Percentiles rank a stretch among this genome's conserved stretches.
phyloP scores from a whole-genome alignment of 2,329 filamentous ascomycete genomes.

The Beauveria sp. region DNA sequence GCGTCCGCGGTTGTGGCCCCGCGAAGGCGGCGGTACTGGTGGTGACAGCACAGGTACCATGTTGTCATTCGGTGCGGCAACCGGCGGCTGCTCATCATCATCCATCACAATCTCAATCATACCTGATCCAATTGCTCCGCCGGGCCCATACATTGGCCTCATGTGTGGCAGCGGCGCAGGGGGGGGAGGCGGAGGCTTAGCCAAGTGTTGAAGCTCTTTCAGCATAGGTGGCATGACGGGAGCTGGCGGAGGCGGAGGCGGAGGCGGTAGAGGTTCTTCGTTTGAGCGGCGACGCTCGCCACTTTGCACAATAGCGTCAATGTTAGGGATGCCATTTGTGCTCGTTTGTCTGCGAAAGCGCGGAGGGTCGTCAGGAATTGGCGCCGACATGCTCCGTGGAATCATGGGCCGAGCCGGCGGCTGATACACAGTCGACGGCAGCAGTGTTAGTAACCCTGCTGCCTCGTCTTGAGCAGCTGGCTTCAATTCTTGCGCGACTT shows the following conservation, averaged over 20 bases:
- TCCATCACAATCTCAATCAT: constrained; percentile 63
- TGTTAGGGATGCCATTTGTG: constrained; percentile 33
- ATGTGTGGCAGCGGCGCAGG: constrained; percentile 48
- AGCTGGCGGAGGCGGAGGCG: constrained; percentile 34
- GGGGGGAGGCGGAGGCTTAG: constrained; percentile 53
- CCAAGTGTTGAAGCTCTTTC: constrained; percentile 56
- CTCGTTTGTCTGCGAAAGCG: constrained; percentile 28
- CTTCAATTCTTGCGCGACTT: constrained; percentile 24
- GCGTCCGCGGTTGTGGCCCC: constrained; percentile 48
- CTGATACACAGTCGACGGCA: constrained; percentile 54
- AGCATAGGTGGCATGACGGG: constrained; percentile 42
- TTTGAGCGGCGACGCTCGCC: constrained; percentile 38
- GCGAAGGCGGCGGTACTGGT: constrained; percentile 33
- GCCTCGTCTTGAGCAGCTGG: constrained; percentile 17
- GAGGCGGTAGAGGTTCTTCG: constrained; percentile 41
- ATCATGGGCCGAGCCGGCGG: constrained; percentile 43
- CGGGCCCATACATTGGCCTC: constrained; percentile 31
- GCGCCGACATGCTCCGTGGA: constrained; percentile 56
- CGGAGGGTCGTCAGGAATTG: constrained; percentile 33
- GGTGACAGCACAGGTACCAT: constrained; percentile 38
- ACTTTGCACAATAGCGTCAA: constrained; percentile 37
- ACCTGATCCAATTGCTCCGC: constrained; percentile 42
- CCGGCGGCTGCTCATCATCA: constrained; percentile 38
- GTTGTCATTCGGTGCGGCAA: constrained; percentile 32
- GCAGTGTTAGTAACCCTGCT: constrained; percentile 35